Evolutionary conservation across 192 early-diverging fungal genomes (phyloP).

Genomic region (Piromyces finnis): DNA sequence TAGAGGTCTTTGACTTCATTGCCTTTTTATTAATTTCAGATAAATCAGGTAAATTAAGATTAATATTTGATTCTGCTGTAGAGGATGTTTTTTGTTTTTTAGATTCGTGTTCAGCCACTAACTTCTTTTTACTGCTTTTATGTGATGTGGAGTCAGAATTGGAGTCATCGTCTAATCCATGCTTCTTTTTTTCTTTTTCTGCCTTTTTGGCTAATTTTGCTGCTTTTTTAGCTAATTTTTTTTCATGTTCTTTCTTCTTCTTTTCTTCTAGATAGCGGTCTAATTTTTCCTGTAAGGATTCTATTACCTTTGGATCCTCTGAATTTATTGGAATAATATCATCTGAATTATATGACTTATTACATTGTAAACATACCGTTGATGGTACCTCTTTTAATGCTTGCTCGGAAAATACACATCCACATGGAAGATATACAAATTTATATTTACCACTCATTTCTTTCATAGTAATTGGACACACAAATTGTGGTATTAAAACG

Average conservation of each 20-base stretch:
- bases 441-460: conserved; percentile 73
- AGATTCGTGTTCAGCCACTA: conserved; percentile 16
- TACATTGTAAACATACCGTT: conserved; percentile 44
- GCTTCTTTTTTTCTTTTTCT: conserved; percentile 1
- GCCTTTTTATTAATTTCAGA: background rate
- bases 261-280: background rate
- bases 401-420: conserved; percentile 60
- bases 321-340: conserved; percentile 61
- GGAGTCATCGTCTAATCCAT: background rate
- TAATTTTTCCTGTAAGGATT: conserved; percentile 11
- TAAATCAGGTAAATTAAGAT: background rate
- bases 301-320: conserved; percentile 30
- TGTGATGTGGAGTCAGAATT: conserved; percentile 1
- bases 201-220: conserved; percentile 9
- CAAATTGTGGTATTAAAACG: conserved; percentile 18
- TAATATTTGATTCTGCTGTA: background rate
- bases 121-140: conserved; percentile 15
- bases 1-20: background rate
- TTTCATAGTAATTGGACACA: conserved; percentile 63
- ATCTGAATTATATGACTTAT: conserved; percentile 25
- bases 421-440: conserved; percentile 48
- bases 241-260: background rate
- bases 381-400: conserved; percentile 53
- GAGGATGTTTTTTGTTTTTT: conserved; percentile 1
- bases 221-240: background rate